These are phyloP conservation scores for Carpinus viminea DNA, from an alignment of 306 rosid genomes.

Conservation along the genomic window DNA sequence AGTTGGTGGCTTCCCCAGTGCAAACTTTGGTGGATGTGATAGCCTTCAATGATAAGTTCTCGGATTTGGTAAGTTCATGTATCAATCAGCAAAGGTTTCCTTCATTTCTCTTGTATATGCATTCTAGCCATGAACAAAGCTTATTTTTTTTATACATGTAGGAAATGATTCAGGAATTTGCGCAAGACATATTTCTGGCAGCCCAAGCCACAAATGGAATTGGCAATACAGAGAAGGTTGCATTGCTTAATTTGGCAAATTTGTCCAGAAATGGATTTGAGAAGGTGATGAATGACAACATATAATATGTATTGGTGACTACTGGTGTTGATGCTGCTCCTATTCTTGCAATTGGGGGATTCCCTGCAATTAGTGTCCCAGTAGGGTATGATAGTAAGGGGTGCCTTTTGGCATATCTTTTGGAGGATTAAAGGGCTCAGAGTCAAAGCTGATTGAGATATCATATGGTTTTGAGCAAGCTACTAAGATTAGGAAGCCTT, in stretches of 20 bases:
- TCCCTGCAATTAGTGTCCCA: conserved; percentile 33
- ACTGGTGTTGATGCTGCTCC: neutral
- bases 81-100: neutral
- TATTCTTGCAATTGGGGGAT: conserved; percentile 35
- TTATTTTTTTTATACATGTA: neutral
- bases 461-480: conserved; percentile 42
- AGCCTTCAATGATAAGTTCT: conserved; percentile 20
- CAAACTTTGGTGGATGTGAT: conserved; percentile 34
- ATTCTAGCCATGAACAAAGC: neutral
- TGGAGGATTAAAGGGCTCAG: conserved; percentile 37
- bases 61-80: conserved; percentile 14
- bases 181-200: neutral
- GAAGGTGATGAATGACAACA: conserved; percentile 2
- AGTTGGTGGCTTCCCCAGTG: conserved; percentile 46
- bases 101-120: neutral
- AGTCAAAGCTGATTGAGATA: conserved; percentile 36
- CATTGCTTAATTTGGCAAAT: neutral
- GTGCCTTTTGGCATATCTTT: conserved; percentile 39
- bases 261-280: neutral
- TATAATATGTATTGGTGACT: neutral
- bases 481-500: conserved; percentile 36
- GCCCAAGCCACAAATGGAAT: conserved; percentile 11
- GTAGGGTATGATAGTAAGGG: conserved; percentile 25
- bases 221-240: neutral
- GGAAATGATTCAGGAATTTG: conserved; percentile 17